Base-by-base conservation (phyloP, 257 asterid genomes). In the Striga asiatica region DNA sequence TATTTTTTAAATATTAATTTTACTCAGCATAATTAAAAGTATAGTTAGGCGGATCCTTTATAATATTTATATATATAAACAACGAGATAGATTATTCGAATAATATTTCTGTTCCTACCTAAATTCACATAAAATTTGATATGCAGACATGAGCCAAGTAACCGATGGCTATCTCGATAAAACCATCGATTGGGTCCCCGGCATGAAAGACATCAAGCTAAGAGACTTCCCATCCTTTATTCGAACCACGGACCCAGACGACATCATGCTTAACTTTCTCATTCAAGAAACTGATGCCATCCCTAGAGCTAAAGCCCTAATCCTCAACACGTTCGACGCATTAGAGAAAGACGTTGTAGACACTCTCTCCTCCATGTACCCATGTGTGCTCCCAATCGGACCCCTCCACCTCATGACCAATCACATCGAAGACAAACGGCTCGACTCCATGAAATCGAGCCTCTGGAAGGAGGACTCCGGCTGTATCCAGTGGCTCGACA, bases 221-320 rank as follows among this genome's bases (percentile, higher is more conserved):
- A 62, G 67, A 49, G 89, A 81, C 41, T 32, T 81, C 27, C 85
- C 89, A 2, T 61, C 78, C 17, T 81, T 78, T 71, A 54, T 81
- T 56, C 23, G 89, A 41, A 81, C 85, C 8, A 76, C 79, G 0
- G 76, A 76, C 9, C 57, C 41, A 0, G 52, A 73, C 1, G 89
- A 81, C 60, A 4, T 14, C 6, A 57, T 75, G 76, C 14, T 81
- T 34, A 73, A 81, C 17, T 81, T 76, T 52, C 5, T 71, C 1
- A 35, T 66, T 0, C 39, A 20, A 12, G 81, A 76, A 62, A 6
- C 37, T 1, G 69, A 37, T 0, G 65, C 65, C 0, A 5, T 74
- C 19, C 70, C 74, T 0, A 56, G 32, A 28, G 79, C 69, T 19
- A 50, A 50, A 11, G 83, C 81, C 9, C 1, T 81, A 12, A 48